These are phyloP conservation scores for Arabidopsis hybrid DNA, from an alignment of 441 rosid species.

Conservation along the genomic window DNA sequence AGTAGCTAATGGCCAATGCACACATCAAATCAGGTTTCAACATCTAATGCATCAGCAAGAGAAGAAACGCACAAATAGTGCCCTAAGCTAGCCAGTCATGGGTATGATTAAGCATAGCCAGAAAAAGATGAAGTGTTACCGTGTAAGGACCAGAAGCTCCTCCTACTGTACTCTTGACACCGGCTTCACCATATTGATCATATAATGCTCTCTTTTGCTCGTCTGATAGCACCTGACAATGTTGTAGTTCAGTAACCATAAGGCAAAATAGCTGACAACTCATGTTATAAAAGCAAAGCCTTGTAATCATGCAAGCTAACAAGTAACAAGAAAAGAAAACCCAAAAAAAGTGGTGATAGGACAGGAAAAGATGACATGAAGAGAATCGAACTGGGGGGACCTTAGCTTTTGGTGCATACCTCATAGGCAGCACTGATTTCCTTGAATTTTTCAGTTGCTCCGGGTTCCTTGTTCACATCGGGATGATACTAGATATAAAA, in stretches of 20 bases:
- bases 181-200: slow-evolving; percentile 98
- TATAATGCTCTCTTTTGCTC: slow-evolving; percentile 91
- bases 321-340: slow-evolving; percentile 8
- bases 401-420: slow-evolving; percentile 63
- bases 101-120: slow-evolving; percentile 2
- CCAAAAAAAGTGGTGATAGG: neutral
- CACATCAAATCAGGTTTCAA: slow-evolving; percentile 7
- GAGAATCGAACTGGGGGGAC: slow-evolving; percentile 21
- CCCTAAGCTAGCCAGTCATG: slow-evolving; percentile 1
- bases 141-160: slow-evolving; percentile 80
- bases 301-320: neutral
- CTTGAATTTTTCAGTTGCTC: slow-evolving; percentile 97
- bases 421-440: slow-evolving; percentile 97
- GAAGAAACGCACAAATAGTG: neutral
- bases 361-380: slow-evolving; percentile 10
- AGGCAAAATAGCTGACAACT: slow-evolving; percentile 42
- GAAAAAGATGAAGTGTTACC: slow-evolving; percentile 53
- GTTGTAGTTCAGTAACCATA: slow-evolving; percentile 65
- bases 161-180: slow-evolving; percentile 88
- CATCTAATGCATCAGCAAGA: slow-evolving; percentile 10
- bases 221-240: slow-evolving; percentile 96
- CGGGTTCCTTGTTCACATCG: slow-evolving; percentile 98
- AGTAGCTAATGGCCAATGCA: slow-evolving; percentile 15
- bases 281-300: slow-evolving; percentile 11
- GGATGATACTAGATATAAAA: slow-evolving; percentile 75